Evolutionary conservation across 129 eudicot genomes (phyloP).

Genomic region (Oenanthe sinensis): DNA sequence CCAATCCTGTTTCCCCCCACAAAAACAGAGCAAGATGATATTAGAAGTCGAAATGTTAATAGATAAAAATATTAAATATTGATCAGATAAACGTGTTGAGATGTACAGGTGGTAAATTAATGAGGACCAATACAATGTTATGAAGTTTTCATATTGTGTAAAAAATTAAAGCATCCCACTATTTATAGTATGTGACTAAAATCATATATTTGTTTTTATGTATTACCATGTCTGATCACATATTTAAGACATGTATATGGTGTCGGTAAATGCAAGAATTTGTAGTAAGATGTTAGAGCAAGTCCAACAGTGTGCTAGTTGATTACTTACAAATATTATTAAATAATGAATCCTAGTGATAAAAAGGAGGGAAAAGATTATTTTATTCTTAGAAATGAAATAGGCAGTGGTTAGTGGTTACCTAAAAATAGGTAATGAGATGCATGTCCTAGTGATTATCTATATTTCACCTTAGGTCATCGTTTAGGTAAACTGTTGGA

Average conservation of each 20-base stretch:
- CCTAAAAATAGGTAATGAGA: too few relatives aligned
- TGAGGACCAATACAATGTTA: neutral
- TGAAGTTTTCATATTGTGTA: neutral
- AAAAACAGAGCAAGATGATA: neutral
- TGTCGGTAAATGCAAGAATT: neutral
- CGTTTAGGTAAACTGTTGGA: too few relatives aligned
- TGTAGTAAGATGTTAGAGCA: neutral
- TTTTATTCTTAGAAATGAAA: too few relatives aligned
- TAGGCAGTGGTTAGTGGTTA: too few relatives aligned
- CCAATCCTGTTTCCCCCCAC: slow-evolving; percentile 56
- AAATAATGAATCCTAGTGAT: too few relatives aligned
- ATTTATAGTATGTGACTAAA: neutral
- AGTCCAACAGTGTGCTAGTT: too few relatives aligned
- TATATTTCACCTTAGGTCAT: too few relatives aligned
- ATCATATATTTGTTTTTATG: neutral
- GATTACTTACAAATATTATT: too few relatives aligned
- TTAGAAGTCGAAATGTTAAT: neutral
- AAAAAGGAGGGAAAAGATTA: too few relatives aligned
- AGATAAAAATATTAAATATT: neutral
- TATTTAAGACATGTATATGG: neutral
- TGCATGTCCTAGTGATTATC: too few relatives aligned
- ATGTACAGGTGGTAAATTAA: neutral
- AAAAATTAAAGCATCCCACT: neutral
- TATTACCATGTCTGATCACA: neutral
- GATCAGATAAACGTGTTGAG: neutral